These are phyloP conservation scores for Pseudogymnoascus sp. DNA, from an alignment of 2,329 filamentous ascomycete species.

Conservation along the genomic window DNA sequence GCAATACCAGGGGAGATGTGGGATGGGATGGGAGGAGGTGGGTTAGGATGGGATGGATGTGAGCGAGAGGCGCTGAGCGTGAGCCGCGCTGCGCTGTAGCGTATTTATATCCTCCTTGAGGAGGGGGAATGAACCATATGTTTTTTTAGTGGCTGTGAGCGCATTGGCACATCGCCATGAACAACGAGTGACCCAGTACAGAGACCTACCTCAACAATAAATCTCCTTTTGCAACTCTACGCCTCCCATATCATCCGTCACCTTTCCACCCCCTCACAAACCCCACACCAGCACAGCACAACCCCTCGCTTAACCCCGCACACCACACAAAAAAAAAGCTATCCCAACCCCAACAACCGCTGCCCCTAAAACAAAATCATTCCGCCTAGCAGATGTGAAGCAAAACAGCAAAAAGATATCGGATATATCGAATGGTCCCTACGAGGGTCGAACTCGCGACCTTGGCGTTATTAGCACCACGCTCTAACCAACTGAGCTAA, in stretches of 20 bases:
- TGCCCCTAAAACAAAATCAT: not conserved
- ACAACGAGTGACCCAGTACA: not conserved
- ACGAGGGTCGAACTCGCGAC: slow-evolving; percentile 1
- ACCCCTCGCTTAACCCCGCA: not conserved
- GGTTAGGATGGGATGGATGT: not conserved
- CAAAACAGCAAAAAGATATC: not conserved
- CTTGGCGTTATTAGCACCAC: slow-evolving; percentile 2
- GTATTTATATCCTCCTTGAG: not conserved
- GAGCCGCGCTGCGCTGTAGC: not conserved
- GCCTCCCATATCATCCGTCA: not conserved
- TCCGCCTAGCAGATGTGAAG: not conserved
- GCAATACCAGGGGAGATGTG: not conserved
- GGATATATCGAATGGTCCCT: not conserved
- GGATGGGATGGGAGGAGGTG: not conserved
- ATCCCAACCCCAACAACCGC: not conserved
- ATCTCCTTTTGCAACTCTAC: not conserved
- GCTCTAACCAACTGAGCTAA: slow-evolving; percentile 2
- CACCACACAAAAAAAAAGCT: not conserved
- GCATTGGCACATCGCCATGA: not conserved
- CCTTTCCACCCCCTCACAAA: not conserved
- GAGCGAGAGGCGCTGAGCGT: too few species aligned
- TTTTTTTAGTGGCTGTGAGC: not conserved
- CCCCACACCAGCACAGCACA: not conserved
- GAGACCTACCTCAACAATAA: not conserved
- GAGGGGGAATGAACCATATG: not conserved